Percentiles rank a stretch among this genome's conserved stretches.
phyloP scores from a whole-genome alignment of 1,139 yeast species.

The Debaryomyces sp. region DNA sequence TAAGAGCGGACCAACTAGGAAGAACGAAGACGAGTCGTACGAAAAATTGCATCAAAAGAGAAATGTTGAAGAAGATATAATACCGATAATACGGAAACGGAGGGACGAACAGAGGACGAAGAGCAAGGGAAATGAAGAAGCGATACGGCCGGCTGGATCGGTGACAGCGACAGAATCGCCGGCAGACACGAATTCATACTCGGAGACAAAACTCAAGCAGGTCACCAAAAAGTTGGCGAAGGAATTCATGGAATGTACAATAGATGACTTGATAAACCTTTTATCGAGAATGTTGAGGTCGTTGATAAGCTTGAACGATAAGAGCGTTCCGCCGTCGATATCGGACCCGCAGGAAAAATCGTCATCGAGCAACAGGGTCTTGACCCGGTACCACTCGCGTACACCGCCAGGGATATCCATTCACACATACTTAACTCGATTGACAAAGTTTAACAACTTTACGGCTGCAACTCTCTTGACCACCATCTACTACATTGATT shows the following conservation, averaged over 20 bases:
- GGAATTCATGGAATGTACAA: slow-evolving; percentile 66
- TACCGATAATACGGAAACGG: slow-evolving; percentile 3
- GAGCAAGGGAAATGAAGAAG: neutral
- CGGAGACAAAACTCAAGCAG: neutral
- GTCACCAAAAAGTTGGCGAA: slow-evolving; percentile 43
- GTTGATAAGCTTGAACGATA: slow-evolving; percentile 69
- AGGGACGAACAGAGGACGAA: neutral
- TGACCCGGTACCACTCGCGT: slow-evolving; percentile 91
- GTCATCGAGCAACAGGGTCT: slow-evolving; percentile 25
- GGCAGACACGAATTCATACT: neutral
- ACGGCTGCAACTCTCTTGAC: slow-evolving; percentile 82
- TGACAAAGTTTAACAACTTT: slow-evolving; percentile 81
- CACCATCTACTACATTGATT: slow-evolving; percentile 85
- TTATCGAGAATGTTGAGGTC: slow-evolving; percentile 81
- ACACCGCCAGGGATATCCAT: slow-evolving; percentile 89
- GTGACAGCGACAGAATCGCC: slow-evolving; percentile 1
- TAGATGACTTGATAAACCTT: slow-evolving; percentile 67
- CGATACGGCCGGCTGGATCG: neutral
- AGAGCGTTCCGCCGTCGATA: slow-evolving; percentile 40
- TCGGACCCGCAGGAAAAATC: slow-evolving; percentile 26
- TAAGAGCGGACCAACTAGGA: slow-evolving; percentile 1
- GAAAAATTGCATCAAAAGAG: neutral
- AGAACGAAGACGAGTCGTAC: neutral
- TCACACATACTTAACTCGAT: slow-evolving; percentile 71
- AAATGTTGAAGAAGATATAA: slow-evolving; percentile 1